Evolutionary conservation across 768 basidiomycete genomes (phyloP), one percentile per base, ranked within the genome.

Genomic region (Xerocomus brunneocitrinus): DNA sequence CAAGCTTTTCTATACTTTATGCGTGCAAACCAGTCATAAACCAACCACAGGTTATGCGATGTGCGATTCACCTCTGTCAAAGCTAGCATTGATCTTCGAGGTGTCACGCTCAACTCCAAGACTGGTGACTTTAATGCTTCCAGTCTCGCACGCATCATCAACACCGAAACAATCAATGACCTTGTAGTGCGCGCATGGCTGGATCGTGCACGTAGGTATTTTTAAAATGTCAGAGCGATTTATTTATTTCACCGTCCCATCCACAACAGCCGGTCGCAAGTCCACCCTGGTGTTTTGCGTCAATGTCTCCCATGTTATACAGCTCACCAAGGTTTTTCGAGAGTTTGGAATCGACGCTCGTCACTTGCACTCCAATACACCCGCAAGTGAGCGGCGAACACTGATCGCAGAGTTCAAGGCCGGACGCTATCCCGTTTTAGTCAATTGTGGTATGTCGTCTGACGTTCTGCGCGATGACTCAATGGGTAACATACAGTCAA

Each of bases 241-340:
- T 16, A 31, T 45, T 44, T 25, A 30, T 47, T 49, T 55, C 9
- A 27, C 28, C 19, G 5, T 34, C 46, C 34, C 35, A 25, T 56
- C 12, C 22, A 38, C 16, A 56, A 32, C 58, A 85, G 79, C 73
- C 6, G 73, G 76, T 10, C 81, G 95, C 44, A 86, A 84, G 69
- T 95, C 95, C 2, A 97, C 93, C 0, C 74, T 98, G 4, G 80
- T 95, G n/a, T 98, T 98, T 65, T 93, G 91, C 56, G 87, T 94
- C 52, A 86, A 90, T 58, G 67, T 95, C 1, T 77, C 81, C 0
- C 95, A 98, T 67, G 89, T 95, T 34, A 72, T 77, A 40, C 79
- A 79, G 5, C 73, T 98, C 40, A 91, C 93, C 0, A 76, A 78
- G 36, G 69, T 76, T 2, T 98, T 95, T 63, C 80, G 86, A 34